Evolutionary conservation across 352 stramenopile genomes (phyloP).

Genomic region (Phytophthora constricta): DNA sequence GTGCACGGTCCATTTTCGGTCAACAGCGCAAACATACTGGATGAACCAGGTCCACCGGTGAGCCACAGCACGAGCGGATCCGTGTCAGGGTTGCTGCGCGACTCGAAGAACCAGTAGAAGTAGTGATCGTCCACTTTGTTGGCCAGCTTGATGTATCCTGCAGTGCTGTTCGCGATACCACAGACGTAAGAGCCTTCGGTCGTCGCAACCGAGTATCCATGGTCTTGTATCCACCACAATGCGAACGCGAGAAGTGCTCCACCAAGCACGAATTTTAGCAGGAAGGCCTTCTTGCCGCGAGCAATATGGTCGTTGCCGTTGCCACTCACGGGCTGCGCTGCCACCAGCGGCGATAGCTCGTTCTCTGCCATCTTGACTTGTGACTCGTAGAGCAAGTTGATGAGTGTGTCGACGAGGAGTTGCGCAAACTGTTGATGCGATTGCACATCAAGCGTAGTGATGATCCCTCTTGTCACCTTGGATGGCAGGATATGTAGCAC

Average conservation of each 20-base stretch:
- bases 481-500: not conserved
- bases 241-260: constrained; percentile 20
- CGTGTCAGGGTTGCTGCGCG: constrained; percentile 42
- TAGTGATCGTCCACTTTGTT: constrained; percentile 56
- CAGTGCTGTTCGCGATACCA: constrained; percentile 42
- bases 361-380: constrained; percentile 13
- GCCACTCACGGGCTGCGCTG: not conserved
- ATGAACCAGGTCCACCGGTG: constrained; percentile 52
- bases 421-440: not conserved
- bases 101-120: constrained; percentile 72
- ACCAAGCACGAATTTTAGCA: constrained; percentile 26
- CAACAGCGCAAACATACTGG: constrained; percentile 51
- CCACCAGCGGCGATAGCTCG: constrained; percentile 36
- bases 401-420: not conserved
- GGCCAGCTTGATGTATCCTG: constrained; percentile 54
- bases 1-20: constrained; percentile 60
- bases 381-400: no score
- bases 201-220: constrained; percentile 1
- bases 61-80: constrained; percentile 79
- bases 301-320: not conserved
- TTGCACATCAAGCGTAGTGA: constrained; percentile 1
- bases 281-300: constrained; percentile 15
- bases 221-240: constrained; percentile 29
- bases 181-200: constrained; percentile 12
- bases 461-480: no score